These are phyloP conservation scores for Sphaerulina populicola DNA, from an alignment of 2,329 filamentous ascomycete species.

Conservation along the genomic window DNA sequence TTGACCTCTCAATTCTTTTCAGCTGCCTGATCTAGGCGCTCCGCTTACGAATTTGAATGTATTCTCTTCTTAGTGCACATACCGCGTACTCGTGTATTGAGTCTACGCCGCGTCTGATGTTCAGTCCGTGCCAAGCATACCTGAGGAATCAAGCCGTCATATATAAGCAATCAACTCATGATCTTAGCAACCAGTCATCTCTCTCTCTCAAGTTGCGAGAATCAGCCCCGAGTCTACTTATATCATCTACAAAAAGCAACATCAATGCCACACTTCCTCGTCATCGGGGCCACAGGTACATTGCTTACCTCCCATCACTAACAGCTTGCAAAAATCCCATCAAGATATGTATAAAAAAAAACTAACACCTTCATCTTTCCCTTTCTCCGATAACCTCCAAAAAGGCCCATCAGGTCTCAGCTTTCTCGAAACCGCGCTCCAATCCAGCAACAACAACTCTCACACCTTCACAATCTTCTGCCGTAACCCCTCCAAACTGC, in stretches of 20 bases:
- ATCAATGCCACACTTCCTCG: slow-evolving; percentile 15
- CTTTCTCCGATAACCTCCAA: neutral
- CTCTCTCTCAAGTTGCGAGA: too few relatives aligned
- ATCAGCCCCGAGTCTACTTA: neutral
- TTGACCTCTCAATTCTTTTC: neutral
- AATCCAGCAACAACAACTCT: slow-evolving; percentile 1
- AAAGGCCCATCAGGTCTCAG: slow-evolving; percentile 18
- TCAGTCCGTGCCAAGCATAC: too few relatives aligned
- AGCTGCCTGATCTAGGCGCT: too few relatives aligned
- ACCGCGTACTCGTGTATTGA: too few relatives aligned
- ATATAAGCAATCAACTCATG: too few relatives aligned
- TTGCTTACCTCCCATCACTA: neutral
- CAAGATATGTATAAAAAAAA: too few relatives aligned
- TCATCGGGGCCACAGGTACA: slow-evolving; percentile 19
- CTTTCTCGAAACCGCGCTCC: slow-evolving; percentile 19
- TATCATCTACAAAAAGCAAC: neutral
- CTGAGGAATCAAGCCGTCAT: too few relatives aligned
- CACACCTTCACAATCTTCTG: slow-evolving; percentile 18
- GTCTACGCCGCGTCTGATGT: too few relatives aligned
- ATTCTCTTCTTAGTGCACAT: too few relatives aligned
- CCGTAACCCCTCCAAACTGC: slow-evolving; percentile 17
- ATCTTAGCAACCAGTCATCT: too few relatives aligned
- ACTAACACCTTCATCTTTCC: too few relatives aligned
- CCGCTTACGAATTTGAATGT: too few relatives aligned
- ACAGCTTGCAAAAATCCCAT: neutral